Conservation (phyloP, 2,329 filamentous ascomycete genomes). For the Beauveria medogensis region DNA sequence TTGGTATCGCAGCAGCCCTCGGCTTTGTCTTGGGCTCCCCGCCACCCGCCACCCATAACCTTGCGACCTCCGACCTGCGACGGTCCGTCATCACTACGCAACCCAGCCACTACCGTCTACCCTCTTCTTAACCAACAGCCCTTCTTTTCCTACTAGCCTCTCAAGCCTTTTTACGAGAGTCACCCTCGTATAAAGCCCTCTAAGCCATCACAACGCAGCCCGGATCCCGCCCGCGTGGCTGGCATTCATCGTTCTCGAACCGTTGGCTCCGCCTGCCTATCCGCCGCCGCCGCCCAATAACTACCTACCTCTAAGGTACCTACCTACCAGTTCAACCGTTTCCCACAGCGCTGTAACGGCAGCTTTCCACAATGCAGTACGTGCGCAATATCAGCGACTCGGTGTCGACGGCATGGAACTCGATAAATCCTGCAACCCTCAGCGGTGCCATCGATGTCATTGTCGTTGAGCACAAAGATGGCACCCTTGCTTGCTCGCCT, state of each 20-base stretch:
- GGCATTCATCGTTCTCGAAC: neutral
- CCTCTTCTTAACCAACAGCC: neutral
- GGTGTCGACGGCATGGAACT: slow-evolving; percentile 98
- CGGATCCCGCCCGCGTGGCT: neutral
- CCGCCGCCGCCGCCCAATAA: neutral
- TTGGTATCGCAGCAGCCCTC: neutral
- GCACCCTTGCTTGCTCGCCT: slow-evolving; percentile 79
- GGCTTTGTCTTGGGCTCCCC: neutral
- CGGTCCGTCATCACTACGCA: slow-evolving; percentile 3
- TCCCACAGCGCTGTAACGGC: neutral
- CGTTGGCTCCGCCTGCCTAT: neutral
- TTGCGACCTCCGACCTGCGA: neutral
- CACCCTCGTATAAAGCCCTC: too few species aligned
- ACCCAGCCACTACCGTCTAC: neutral
- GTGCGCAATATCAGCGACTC: slow-evolving; percentile 90
- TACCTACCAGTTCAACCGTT: neutral
- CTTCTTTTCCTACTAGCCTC: neutral
- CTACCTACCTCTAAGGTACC: neutral
- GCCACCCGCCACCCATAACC: neutral
- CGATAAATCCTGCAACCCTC: slow-evolving; percentile 94
- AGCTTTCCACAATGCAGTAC: slow-evolving; percentile 71
- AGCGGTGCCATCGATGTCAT: slow-evolving; percentile 98
- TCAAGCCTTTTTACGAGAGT: neutral
- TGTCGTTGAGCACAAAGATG: slow-evolving; percentile 93
- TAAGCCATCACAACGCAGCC: neutral